Evolutionary conservation across 2,329 filamentous ascomycete genomes (phyloP), one percentile per base, ranked within the genome.

Genomic region (Pezicula neosporulosa): DNA sequence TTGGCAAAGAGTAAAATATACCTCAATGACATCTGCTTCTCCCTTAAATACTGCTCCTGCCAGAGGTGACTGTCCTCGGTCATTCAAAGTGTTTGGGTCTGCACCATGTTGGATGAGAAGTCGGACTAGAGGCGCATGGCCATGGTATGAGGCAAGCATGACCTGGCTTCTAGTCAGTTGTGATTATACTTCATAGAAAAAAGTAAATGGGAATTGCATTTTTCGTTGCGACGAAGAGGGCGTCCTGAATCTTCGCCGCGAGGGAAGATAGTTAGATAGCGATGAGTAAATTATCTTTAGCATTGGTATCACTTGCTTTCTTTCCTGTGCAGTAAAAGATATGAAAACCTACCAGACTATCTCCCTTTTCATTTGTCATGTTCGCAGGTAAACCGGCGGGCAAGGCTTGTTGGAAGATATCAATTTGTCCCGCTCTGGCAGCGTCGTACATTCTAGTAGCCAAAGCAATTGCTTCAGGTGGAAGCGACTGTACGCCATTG

Each of bases 31-130:
- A 4, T 77, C 79, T 49, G 80, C 77, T 62, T 86, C 83, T 10
- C 81, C 81, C 68, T 90, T 90, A 66, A 90, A 90, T 8, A 90
- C 82, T 0, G 86, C 86, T 0, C 87, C 86, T 0, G 86, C 85
- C 3, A 90, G 72, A 0, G 83, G 82, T 55, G 83, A 87, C 68
- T 90, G 87, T 0, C 82, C 82, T 42, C 80, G 70, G 54, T 85
- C 86, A 56, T 90, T 90, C 27, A 89, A 62, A 1, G 78, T 73
- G 65, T 90, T 88, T 0, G 85, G 77, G 60, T 89, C 83, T 1
- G 84, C 85, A 1, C 83, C 83, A 52, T 82, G 74, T 27, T 78
- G 70, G 1, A 89, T 66, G 10, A 90, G 74, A 52, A 86, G 72
- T 44, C 71, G 73, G 24, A 85, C 82, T 0, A 87, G 75, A 0